Evolutionary conservation across 805 yeast species (phyloP).

Genomic region (Pichia californica): DNA sequence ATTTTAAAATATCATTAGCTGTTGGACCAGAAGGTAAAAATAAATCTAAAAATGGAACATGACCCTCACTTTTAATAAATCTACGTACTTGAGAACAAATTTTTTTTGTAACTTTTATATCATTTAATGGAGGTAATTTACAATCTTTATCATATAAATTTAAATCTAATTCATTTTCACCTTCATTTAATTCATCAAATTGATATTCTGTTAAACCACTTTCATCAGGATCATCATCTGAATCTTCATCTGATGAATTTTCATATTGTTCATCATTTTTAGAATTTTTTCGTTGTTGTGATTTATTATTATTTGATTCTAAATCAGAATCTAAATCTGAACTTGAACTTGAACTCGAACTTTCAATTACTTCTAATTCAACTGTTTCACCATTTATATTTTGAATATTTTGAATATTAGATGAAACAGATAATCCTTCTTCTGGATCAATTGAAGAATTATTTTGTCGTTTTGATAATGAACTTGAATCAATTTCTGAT

Average conservation of each 20-base stretch:
- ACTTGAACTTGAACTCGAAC: background rate
- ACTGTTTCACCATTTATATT: background rate
- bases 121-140: slow-evolving; percentile 16
- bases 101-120: slow-evolving; percentile 32
- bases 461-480: background rate
- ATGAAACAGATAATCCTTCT: slow-evolving; percentile 5
- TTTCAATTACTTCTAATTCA: slow-evolving; percentile 1
- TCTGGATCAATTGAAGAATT: background rate
- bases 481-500: background rate
- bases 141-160: slow-evolving; percentile 6
- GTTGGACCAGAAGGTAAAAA: slow-evolving; percentile 53
- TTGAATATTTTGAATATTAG: background rate
- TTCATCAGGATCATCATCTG: slow-evolving; percentile 9
- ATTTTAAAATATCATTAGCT: slow-evolving; percentile 47
- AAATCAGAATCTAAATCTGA: background rate
- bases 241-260: background rate
- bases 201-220: slow-evolving; percentile 12
- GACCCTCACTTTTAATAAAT: slow-evolving; percentile 55
- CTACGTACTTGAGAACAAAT: slow-evolving; percentile 42
- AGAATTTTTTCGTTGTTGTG: background rate
- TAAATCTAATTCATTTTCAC: slow-evolving; percentile 4
- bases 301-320: background rate
- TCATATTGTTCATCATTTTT: background rate
- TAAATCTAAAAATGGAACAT: slow-evolving; percentile 46
- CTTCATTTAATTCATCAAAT: slow-evolving; percentile 6